Conservation (phyloP, 2,329 filamentous ascomycete species). For the Cordyceps javanica region DNA sequence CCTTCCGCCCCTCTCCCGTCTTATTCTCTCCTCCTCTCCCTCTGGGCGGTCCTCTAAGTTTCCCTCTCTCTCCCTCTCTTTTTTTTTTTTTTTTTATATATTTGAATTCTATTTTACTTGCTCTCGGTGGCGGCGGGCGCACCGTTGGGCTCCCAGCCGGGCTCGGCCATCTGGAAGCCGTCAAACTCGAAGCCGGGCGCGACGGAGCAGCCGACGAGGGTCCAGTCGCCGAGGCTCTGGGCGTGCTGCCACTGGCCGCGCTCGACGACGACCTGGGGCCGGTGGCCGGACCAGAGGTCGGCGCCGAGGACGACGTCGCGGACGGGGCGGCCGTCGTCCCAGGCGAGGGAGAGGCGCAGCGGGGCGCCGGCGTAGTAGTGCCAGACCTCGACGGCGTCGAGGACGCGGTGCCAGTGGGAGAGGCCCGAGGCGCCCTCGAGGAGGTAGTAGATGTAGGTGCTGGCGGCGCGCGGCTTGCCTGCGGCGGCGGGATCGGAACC, state of each 20-base stretch:
- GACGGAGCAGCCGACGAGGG: conserved; percentile 35
- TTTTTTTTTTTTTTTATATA: too few species aligned
- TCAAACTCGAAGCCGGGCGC: conserved; percentile 24
- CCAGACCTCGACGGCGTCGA: conserved; percentile 44
- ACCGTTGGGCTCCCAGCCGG: conserved; percentile 25
- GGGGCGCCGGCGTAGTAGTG: conserved; percentile 49
- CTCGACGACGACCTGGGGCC: conserved; percentile 37
- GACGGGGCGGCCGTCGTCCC: conserved; percentile 34
- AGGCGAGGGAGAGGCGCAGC: conserved; percentile 37
- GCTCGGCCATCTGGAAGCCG: conserved; percentile 24
- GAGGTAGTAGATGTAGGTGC: conserved; percentile 48
- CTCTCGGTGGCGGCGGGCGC: background rate
- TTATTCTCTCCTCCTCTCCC: background rate
- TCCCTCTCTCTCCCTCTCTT: too few species aligned
- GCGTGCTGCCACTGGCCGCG: conserved; percentile 41
- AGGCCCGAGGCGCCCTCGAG: conserved; percentile 36
- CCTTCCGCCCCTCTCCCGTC: too few species aligned
- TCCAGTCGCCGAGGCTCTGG: conserved; percentile 40
- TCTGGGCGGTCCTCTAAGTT: too few species aligned
- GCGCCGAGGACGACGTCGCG: conserved; percentile 32
- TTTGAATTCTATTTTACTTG: background rate
- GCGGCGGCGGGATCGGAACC: conserved; percentile 35
- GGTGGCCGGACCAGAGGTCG: conserved; percentile 35
- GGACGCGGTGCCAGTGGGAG: conserved; percentile 45
- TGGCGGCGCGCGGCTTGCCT: conserved; percentile 37